A percentile compares a stretch with the other conserved stretches of the same genome.
Evolutionary conservation across 2,329 filamentous ascomycete genomes (phyloP).

Genomic region (Monilinia polystroma): DNA sequence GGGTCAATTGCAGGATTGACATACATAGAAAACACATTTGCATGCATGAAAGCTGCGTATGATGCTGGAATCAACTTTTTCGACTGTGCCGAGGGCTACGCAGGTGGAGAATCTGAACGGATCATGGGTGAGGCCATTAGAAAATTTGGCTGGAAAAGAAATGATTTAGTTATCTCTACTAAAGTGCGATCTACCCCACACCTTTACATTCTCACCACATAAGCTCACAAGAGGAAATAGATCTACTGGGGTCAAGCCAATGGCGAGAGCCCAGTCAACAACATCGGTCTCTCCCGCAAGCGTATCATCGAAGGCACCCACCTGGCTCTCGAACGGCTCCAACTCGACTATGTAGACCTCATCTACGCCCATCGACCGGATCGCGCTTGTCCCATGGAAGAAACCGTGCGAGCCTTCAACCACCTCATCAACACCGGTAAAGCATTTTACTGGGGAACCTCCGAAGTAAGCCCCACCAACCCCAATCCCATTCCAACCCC

Average conservation of each 20-base stretch:
- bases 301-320: conserved; percentile 67
- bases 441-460: conserved; percentile 70
- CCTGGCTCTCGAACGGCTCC: conserved; percentile 53
- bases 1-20: conserved; percentile 14
- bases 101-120: conserved; percentile 52
- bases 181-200: conserved; percentile 43
- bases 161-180: conserved; percentile 57
- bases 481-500: conserved; percentile 59
- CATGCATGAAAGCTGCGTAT: conserved; percentile 60
- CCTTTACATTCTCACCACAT: neutral
- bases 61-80: conserved; percentile 59
- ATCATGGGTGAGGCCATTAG: conserved; percentile 57
- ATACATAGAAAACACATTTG: conserved; percentile 54
- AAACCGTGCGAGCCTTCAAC: conserved; percentile 70
- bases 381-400: conserved; percentile 66
- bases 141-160: conserved; percentile 56
- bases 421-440: conserved; percentile 66
- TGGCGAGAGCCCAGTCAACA: conserved; percentile 63
- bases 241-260: conserved; percentile 64
- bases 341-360: conserved; percentile 63
- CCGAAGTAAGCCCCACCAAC: conserved; percentile 64
- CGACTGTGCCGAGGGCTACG: conserved; percentile 56
- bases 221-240: conserved; percentile 41
- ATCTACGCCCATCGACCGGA: conserved; percentile 70
- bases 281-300: conserved; percentile 65